Conservation (phyloP, 129 eudicot species). For the Rutidosis leptorrhynchoides region DNA sequence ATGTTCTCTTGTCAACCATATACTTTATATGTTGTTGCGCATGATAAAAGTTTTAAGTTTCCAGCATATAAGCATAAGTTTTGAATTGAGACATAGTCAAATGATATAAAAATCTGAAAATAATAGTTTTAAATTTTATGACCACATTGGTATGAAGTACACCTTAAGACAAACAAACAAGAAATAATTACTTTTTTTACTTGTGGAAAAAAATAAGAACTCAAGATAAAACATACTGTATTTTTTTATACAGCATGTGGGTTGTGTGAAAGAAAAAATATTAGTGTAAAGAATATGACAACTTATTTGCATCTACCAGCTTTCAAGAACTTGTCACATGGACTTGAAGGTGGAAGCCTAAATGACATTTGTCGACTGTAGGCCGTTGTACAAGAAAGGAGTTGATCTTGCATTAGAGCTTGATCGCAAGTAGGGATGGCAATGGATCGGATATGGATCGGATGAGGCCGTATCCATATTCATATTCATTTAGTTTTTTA, state of each 20-base stretch:
- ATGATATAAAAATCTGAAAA: background rate
- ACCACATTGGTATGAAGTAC: conserved; percentile 8
- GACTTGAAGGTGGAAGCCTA: conserved; percentile 86
- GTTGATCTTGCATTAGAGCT: conserved; percentile 30
- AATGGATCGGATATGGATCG: no score
- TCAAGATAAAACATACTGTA: background rate
- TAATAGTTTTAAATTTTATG: conserved; percentile 1
- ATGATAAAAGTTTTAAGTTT: background rate
- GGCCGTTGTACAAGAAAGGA: conserved; percentile 39
- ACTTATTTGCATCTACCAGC: conserved; percentile 75
- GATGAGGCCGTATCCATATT: no score
- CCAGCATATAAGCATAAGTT: background rate
- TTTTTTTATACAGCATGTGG: conserved; percentile 15
- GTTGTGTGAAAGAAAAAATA: conserved; percentile 15
- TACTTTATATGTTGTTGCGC: background rate
- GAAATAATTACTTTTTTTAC: conserved; percentile 11
- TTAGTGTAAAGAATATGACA: conserved; percentile 7
- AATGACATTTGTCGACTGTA: conserved; percentile 56
- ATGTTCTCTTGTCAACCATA: background rate
- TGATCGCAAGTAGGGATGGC: conserved; percentile 32
- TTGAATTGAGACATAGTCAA: background rate
- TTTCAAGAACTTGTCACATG: conserved; percentile 76
- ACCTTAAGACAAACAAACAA: conserved; percentile 8
- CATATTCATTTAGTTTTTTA: no score
- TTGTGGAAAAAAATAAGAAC: conserved; percentile 17